A percentile compares a stretch with the other conserved stretches of the same genome.
Conservation (phyloP, 441 rosid genomes). For the Populus tomentosa region DNA sequence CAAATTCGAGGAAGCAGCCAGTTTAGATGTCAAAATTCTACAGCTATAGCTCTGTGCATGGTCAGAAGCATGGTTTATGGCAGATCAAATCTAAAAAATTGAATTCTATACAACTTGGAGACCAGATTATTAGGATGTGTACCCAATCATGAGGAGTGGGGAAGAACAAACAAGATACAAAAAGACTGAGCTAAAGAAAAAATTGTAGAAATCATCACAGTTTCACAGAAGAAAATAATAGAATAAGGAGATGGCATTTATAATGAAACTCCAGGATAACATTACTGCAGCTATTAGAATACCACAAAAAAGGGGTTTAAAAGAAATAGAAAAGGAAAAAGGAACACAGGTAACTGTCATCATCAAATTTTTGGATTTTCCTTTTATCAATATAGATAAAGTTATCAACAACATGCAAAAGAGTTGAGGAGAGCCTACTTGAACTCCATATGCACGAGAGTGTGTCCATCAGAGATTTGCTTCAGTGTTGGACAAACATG, state of each 20-base stretch:
- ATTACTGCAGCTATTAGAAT: background rate
- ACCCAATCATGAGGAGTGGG: background rate
- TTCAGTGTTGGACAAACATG: too few species aligned
- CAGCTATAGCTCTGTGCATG: background rate
- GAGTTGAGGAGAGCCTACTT: too few species aligned
- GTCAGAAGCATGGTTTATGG: background rate
- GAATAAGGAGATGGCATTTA: background rate
- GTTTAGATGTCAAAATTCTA: background rate
- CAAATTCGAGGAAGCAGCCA: background rate
- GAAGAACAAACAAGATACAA: background rate
- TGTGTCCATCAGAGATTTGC: too few species aligned
- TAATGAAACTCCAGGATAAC: background rate
- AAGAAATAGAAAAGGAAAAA: background rate
- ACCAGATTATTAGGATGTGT: background rate
- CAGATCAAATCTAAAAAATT: background rate
- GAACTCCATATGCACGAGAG: too few species aligned
- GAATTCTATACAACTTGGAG: background rate
- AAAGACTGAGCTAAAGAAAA: background rate
- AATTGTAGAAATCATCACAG: background rate
- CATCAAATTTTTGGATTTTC: background rate
- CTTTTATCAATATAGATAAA: background rate
- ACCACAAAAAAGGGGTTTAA: background rate
- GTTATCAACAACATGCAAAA: too few species aligned
- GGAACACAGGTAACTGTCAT: background rate
- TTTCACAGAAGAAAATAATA: background rate